Evolutionary conservation across 2,329 filamentous ascomycete genomes (phyloP).

Genomic region (Clonostachys rosea): DNA sequence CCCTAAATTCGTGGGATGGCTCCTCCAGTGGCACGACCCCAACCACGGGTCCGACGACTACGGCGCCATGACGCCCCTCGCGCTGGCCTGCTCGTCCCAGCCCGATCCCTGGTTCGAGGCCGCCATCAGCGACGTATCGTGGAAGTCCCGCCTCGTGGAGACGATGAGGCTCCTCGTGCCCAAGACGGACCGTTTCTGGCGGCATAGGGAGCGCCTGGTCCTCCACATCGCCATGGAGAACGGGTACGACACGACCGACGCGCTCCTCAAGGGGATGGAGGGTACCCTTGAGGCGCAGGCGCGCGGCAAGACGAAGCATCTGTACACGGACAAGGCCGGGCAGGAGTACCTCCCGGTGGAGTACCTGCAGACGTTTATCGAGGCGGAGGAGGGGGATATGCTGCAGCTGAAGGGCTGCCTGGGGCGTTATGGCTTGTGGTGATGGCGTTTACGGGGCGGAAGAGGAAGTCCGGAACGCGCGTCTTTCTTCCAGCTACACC

Average conservation of each 20-base stretch:
- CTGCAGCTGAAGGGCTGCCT: too few relatives aligned
- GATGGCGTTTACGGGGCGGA: too few relatives aligned
- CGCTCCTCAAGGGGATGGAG: neutral
- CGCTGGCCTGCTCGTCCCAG: neutral
- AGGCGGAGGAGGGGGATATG: too few relatives aligned
- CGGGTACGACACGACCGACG: neutral
- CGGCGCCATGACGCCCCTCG: neutral
- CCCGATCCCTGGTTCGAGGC: neutral
- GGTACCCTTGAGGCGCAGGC: too few relatives aligned
- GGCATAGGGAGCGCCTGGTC: neutral
- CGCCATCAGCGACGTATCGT: neutral
- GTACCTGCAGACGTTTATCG: too few relatives aligned
- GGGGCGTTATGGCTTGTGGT: too few relatives aligned
- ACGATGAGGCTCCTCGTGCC: neutral
- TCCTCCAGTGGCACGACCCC: neutral
- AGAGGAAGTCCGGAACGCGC: too few relatives aligned
- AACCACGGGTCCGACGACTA: neutral
- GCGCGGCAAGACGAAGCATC: too few relatives aligned
- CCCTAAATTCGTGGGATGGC: neutral
- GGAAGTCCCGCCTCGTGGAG: neutral
- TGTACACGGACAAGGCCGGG: too few relatives aligned
- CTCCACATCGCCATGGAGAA: neutral
- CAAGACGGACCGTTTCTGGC: neutral
- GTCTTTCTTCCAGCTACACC: too few relatives aligned
- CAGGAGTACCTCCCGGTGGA: too few relatives aligned